phyloP scores from a whole-genome alignment of 192 early-diverging fungal species.

The Backusella morwellensis region DNA sequence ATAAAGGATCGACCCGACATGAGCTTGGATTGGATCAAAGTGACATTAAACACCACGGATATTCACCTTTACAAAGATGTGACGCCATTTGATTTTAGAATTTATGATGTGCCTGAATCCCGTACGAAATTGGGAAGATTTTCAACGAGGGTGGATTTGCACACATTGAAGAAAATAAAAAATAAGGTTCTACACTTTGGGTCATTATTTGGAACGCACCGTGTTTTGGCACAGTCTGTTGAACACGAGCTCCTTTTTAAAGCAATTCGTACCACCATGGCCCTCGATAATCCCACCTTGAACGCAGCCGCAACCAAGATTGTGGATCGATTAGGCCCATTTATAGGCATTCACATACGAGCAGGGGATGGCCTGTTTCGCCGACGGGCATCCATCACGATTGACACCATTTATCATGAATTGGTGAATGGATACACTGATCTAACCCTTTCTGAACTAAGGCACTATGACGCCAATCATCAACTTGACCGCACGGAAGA shows the following conservation, averaged over 20 bases:
- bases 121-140: conserved; percentile 37
- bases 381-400: conserved; percentile 37
- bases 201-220: conserved; percentile 46
- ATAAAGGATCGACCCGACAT: conserved; percentile 41
- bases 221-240: conserved; percentile 43
- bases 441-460: conserved; percentile 31
- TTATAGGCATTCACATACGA: conserved; percentile 52
- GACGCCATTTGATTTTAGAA: conserved; percentile 48
- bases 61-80: conserved; percentile 44
- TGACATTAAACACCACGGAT: conserved; percentile 35
- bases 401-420: conserved; percentile 49
- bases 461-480: conserved; percentile 25
- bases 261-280: conserved; percentile 41
- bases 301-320: conserved; percentile 40
- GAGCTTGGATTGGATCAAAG: conserved; percentile 49
- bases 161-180: conserved; percentile 28
- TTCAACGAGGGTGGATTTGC: conserved; percentile 34
- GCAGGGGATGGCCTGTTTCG: conserved; percentile 54
- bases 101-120: conserved; percentile 47
- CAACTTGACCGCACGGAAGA: conserved; percentile 34
- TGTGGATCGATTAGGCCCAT: conserved; percentile 44
- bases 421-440: conserved; percentile 41
- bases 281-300: conserved; percentile 48
- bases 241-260: conserved; percentile 35
- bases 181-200: conserved; percentile 51